Evolutionary conservation across 2,329 filamentous ascomycete genomes (phyloP).

Genomic region (Leptosphaerulina australis): DNA sequence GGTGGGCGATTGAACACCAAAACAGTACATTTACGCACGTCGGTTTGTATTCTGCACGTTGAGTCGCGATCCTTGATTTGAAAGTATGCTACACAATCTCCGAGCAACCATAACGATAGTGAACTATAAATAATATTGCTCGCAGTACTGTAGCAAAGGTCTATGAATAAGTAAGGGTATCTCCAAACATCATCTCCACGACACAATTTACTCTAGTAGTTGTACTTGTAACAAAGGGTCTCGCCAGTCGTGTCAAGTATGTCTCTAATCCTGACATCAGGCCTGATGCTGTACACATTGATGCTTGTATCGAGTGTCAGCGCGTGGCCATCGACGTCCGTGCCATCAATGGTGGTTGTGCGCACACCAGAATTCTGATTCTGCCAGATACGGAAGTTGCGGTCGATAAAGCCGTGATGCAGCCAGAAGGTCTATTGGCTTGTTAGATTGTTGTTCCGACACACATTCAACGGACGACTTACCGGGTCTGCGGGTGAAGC

Average conservation of each 20-base stretch:
- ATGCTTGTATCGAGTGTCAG: conserved; percentile 41
- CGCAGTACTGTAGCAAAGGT: not conserved
- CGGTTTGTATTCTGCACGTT: no score
- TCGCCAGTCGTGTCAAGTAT: conserved; percentile 35
- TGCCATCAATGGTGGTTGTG: conserved; percentile 49
- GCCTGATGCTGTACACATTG: conserved; percentile 36
- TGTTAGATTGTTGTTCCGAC: not conserved
- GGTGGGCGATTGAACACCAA: no score
- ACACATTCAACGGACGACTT: not conserved
- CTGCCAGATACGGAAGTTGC: conserved; percentile 60
- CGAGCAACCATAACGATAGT: not conserved
- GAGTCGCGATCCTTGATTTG: no score
- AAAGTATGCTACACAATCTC: no score
- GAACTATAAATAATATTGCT: not conserved
- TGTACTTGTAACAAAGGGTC: conserved; percentile 45
- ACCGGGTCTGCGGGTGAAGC: conserved; percentile 42
- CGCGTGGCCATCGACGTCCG: conserved; percentile 33
- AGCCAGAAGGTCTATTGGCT: conserved; percentile 50
- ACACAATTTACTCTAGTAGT: conserved; percentile 33
- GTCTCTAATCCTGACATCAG: conserved; percentile 37
- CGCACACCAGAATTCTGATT: conserved; percentile 33
- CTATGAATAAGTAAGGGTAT: conserved; percentile 9
- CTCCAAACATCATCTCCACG: not conserved
- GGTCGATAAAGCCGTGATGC: conserved; percentile 58
- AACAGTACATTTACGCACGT: no score